Evolutionary conservation across 106 monocot genomes (phyloP).

Genomic region (Gastrodia elata): DNA sequence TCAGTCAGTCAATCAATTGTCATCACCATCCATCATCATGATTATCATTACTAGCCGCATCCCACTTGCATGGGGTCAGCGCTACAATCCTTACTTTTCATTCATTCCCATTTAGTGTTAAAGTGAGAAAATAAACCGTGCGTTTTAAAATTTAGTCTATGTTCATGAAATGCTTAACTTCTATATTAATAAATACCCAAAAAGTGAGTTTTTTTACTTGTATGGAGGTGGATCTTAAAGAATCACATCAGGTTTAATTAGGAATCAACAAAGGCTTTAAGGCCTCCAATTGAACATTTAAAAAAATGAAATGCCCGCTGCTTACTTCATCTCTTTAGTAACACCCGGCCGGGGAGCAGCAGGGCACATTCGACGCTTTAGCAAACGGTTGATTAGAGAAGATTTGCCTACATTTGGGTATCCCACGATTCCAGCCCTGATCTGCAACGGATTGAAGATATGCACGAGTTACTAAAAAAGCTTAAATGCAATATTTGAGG

Average conservation of each 20-base stretch:
- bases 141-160: too few relatives aligned
- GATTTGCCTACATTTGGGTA: conserved; percentile 99
- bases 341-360: conserved; percentile 97
- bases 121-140: not conserved
- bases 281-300: not conserved
- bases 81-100: not conserved
- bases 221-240: not conserved
- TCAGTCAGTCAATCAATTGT: not conserved
- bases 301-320: not conserved
- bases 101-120: not conserved
- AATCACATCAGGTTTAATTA: not conserved
- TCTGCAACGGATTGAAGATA: conserved; percentile 26
- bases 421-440: conserved; percentile 94
- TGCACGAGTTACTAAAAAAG: not conserved
- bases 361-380: conserved; percentile 90
- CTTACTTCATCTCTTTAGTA: conserved; percentile 84
- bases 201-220: too few relatives aligned
- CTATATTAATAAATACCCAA: too few relatives aligned
- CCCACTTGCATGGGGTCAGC: not conserved
- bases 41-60: not conserved
- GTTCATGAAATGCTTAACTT: too few relatives aligned
- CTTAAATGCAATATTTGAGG: not conserved
- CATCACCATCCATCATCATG: not conserved
- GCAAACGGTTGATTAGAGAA: conserved; percentile 83
- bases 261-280: not conserved